These are phyloP conservation scores for Miamiensis avidus DNA, from an alignment of 169 alveolate species.

Conservation along the genomic window DNA sequence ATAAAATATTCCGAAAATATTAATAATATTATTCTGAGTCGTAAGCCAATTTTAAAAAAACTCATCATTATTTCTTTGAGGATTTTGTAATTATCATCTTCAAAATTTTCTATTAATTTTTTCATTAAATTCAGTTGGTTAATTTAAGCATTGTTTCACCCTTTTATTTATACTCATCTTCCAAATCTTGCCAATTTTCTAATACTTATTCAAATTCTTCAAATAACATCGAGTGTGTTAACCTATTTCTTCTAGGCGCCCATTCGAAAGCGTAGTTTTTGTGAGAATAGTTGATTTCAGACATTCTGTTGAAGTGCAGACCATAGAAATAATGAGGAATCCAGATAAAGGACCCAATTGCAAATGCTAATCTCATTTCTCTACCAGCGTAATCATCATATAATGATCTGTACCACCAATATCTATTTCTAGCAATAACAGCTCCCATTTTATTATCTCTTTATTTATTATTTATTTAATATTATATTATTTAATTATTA, in stretches of 20 bases:
- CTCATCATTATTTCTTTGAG: too few species aligned
- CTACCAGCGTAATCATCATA: slow-evolving; percentile 50
- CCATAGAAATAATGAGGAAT: slow-evolving; percentile 51
- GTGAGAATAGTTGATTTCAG: slow-evolving; percentile 44
- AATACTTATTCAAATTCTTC: slow-evolving; percentile 52
- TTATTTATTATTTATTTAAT: neutral
- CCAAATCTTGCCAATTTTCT: slow-evolving; percentile 52
- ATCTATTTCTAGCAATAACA: slow-evolving; percentile 39
- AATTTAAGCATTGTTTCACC: slow-evolving; percentile 23
- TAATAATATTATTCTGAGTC: too few species aligned
- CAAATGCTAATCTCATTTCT: slow-evolving; percentile 43
- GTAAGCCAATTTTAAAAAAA: too few species aligned
- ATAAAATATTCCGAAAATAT: too few species aligned
- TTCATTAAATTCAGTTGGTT: too few species aligned
- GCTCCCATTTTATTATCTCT: slow-evolving; percentile 31
- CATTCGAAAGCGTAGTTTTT: slow-evolving; percentile 42
- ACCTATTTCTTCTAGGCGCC: slow-evolving; percentile 57
- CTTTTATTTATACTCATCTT: slow-evolving; percentile 31
- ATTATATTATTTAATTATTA: neutral
- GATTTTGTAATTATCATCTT: too few species aligned
- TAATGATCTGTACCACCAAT: slow-evolving; percentile 54
- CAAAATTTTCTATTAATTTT: too few species aligned
- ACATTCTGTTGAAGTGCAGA: slow-evolving; percentile 46
- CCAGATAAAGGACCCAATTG: slow-evolving; percentile 35
- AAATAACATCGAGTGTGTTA: slow-evolving; percentile 51